phyloP scores from a whole-genome alignment of 2,329 filamentous ascomycete genomes.

The Cercospora nicotianae region DNA sequence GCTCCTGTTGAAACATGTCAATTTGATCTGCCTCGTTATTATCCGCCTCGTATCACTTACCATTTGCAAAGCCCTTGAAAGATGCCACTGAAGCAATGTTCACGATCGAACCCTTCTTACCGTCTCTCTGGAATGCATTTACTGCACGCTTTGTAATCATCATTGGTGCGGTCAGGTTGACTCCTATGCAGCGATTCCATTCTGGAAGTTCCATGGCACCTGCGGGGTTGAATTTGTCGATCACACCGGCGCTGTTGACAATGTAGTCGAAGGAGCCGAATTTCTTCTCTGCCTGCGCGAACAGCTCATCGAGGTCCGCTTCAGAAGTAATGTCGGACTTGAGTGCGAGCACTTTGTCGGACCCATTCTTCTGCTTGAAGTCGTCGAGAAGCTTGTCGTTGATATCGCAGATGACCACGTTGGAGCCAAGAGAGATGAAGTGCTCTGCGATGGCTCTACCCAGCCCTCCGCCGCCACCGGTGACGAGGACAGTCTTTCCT shows the following conservation, averaged over 20 bases:
- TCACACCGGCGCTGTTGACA: slow-evolving; percentile 60
- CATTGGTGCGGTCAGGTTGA: slow-evolving; percentile 60
- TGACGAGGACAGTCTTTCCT: slow-evolving; percentile 39
- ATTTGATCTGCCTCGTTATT: neutral
- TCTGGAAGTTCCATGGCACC: slow-evolving; percentile 48
- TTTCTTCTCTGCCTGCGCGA: slow-evolving; percentile 38
- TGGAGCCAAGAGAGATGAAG: slow-evolving; percentile 38
- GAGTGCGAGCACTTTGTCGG: slow-evolving; percentile 35
- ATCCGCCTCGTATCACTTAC: slow-evolving; percentile 30
- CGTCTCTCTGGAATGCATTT: slow-evolving; percentile 49
- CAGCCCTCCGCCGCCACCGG: slow-evolving; percentile 39
- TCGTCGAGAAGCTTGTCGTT: slow-evolving; percentile 35
- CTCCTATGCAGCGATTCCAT: slow-evolving; percentile 57
- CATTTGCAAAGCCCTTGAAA: slow-evolving; percentile 45
- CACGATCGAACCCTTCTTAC: slow-evolving; percentile 51
- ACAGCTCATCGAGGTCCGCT: slow-evolving; percentile 41
- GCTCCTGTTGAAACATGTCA: slow-evolving; percentile 12
- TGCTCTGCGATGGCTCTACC: slow-evolving; percentile 37
- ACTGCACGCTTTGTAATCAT: slow-evolving; percentile 56
- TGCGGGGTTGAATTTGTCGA: slow-evolving; percentile 58
- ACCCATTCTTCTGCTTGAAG: slow-evolving; percentile 33
- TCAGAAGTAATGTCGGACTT: slow-evolving; percentile 43
- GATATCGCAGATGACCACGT: slow-evolving; percentile 42
- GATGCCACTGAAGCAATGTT: slow-evolving; percentile 55
- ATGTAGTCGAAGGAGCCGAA: slow-evolving; percentile 56